Percentiles rank a stretch among this genome's conserved stretches.
phyloP scores from a whole-genome alignment of 345 rosid genomes.

The Arabis hirsuta region DNA sequence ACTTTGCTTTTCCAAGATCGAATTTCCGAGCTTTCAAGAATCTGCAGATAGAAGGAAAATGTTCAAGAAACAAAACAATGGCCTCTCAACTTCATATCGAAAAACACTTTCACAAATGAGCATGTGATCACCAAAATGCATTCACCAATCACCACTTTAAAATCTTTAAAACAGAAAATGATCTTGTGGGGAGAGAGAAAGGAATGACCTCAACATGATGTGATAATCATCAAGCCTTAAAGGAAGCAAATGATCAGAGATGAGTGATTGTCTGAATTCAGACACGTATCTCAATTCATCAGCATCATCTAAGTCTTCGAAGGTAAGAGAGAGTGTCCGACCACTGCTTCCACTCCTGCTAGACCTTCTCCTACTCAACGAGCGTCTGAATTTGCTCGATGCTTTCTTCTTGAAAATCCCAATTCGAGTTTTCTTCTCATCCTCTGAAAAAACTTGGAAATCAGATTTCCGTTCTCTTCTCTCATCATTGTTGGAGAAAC shows the following conservation, averaged over 20 bases:
- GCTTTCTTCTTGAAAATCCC: slow-evolving; percentile 82
- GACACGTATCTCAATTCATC: slow-evolving; percentile 72
- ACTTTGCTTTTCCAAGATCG: slow-evolving; percentile 71
- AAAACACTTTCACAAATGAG: not conserved
- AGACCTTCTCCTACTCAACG: slow-evolving; percentile 55
- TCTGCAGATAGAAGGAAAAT: slow-evolving; percentile 42
- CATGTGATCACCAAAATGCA: not conserved
- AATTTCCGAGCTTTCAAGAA: slow-evolving; percentile 87
- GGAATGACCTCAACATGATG: slow-evolving; percentile 61
- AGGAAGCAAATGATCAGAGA: slow-evolving; percentile 65
- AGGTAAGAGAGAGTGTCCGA: slow-evolving; percentile 51
- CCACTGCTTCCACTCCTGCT: slow-evolving; percentile 42
- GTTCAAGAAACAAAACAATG: not conserved
- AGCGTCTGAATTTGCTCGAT: slow-evolving; percentile 62
- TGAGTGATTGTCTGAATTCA: slow-evolving; percentile 62
- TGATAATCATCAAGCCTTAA: slow-evolving; percentile 73
- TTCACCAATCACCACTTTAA: not conserved
- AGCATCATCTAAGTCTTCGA: slow-evolving; percentile 68
- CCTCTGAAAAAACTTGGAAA: slow-evolving; percentile 68
- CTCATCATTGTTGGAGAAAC: slow-evolving; percentile 58
- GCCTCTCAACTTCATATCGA: not conserved
- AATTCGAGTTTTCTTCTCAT: slow-evolving; percentile 61
- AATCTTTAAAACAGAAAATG: not conserved
- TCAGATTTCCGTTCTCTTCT: slow-evolving; percentile 67
- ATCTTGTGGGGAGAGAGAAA: not conserved